Conservation (phyloP, 306 rosid genomes). For the Inga laurina region DNA sequence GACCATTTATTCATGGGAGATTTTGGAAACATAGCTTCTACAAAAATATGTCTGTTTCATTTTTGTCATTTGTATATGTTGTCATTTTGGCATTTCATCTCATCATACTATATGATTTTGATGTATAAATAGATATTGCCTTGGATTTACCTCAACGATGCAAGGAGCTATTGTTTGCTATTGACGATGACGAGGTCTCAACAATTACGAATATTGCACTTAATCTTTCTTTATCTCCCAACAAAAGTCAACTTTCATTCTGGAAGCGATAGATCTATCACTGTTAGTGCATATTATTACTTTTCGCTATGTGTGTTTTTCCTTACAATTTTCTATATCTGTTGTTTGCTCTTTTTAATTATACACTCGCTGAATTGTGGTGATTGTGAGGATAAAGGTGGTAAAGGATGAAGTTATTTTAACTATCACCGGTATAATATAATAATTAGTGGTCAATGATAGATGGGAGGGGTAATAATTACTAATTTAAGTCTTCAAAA, state of each 20-base stretch:
- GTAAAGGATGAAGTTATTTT: too few species aligned
- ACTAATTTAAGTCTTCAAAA: too few species aligned
- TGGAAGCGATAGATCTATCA: background rate
- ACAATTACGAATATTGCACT: background rate
- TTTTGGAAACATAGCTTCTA: too few species aligned
- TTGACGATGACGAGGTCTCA: accelerated
- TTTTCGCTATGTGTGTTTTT: too few species aligned
- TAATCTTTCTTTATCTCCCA: too few species aligned
- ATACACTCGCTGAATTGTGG: background rate
- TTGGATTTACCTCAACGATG: background rate
- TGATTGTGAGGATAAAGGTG: background rate
- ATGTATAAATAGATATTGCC: background rate
- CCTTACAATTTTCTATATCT: background rate
- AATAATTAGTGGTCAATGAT: too few species aligned
- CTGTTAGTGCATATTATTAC: background rate
- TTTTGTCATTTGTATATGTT: background rate
- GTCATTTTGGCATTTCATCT: background rate
- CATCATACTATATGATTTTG: background rate
- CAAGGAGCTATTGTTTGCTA: background rate
- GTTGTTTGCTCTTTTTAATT: background rate
- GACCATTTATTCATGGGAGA: accelerated
- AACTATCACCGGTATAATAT: background rate
- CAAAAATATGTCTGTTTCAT: background rate
- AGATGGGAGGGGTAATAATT: too few species aligned
- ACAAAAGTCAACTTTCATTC: background rate